These are phyloP conservation scores for Porphyrellus cyaneotinctus DNA, from an alignment of 768 basidiomycete genomes.

Conservation along the genomic window DNA sequence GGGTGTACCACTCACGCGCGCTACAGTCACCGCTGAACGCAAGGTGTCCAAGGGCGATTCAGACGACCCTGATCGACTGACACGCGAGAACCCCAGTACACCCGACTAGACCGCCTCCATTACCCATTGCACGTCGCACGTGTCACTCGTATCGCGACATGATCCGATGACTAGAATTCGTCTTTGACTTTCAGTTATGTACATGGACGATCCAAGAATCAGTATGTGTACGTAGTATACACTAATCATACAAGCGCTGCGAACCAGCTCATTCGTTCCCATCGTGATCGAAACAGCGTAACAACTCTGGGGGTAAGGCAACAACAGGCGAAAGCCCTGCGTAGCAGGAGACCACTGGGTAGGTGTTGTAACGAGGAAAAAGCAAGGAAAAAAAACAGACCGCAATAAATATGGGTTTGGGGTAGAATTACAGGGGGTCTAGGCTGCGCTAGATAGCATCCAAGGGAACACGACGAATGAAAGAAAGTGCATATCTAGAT, in stretches of 20 bases:
- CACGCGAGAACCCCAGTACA: neutral
- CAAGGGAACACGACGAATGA: conserved; percentile 4
- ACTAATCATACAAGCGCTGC: conserved; percentile 26
- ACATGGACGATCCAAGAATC: neutral
- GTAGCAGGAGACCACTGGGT: neutral
- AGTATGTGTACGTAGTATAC: conserved; percentile 24
- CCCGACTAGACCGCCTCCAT: neutral
- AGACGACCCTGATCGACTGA: neutral
- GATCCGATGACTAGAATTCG: neutral
- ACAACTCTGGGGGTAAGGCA: neutral
- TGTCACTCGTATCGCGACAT: neutral
- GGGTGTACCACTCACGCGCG: neutral
- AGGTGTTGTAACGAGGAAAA: neutral
- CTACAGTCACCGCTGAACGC: neutral
- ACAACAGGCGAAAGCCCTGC: no score
- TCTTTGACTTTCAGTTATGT: neutral
- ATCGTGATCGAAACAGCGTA: neutral
- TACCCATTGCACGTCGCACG: neutral
- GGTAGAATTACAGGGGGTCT: conserved; percentile 30
- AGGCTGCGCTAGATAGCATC: conserved; percentile 32
- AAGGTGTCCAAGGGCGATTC: neutral
- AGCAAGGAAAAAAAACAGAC: neutral
- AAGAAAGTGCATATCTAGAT: conserved; percentile 32
- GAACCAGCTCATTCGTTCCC: conserved; percentile 5
- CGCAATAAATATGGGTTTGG: conserved; percentile 21